phyloP scores from a whole-genome alignment of 768 basidiomycete genomes.

The Lepiota venenata region DNA sequence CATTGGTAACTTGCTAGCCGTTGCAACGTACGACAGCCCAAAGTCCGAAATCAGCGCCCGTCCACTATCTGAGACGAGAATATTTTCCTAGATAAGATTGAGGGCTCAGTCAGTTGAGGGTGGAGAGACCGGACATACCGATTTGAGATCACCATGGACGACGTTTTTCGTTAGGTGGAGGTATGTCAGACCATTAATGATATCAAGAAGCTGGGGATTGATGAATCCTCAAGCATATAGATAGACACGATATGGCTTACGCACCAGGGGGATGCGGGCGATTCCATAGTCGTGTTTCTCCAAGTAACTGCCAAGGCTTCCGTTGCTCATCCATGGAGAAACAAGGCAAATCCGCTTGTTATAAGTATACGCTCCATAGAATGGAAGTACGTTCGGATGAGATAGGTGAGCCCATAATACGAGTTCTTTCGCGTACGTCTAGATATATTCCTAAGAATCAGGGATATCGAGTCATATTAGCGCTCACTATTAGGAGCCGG shows the following conservation, averaged over 20 bases:
- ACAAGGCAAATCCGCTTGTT: constrained; percentile 13
- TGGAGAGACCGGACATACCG: background rate
- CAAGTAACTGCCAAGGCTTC: constrained; percentile 16
- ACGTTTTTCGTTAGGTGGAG: background rate
- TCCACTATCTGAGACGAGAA: background rate
- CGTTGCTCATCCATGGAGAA: constrained; percentile 20
- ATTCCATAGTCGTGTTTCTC: background rate
- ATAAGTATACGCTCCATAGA: constrained; percentile 26
- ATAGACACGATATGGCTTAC: background rate
- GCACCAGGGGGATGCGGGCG: constrained; percentile 14
- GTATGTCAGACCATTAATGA: background rate
- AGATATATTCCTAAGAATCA: background rate
- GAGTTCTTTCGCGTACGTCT: constrained; percentile 20
- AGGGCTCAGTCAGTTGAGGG: background rate
- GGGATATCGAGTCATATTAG: too few relatives aligned
- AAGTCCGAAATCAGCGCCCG: background rate
- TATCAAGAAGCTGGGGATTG: background rate
- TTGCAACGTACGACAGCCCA: background rate
- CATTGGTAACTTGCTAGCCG: background rate
- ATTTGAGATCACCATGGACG: constrained; percentile 4
- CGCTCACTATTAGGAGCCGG: too few relatives aligned
- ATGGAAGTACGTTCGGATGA: constrained; percentile 32
- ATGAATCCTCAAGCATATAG: background rate
- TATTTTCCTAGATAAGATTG: background rate
- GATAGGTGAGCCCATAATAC: constrained; percentile 28